Base-by-base conservation (phyloP, 805 yeast species). In the Yarrowia alimentaria region DNA sequence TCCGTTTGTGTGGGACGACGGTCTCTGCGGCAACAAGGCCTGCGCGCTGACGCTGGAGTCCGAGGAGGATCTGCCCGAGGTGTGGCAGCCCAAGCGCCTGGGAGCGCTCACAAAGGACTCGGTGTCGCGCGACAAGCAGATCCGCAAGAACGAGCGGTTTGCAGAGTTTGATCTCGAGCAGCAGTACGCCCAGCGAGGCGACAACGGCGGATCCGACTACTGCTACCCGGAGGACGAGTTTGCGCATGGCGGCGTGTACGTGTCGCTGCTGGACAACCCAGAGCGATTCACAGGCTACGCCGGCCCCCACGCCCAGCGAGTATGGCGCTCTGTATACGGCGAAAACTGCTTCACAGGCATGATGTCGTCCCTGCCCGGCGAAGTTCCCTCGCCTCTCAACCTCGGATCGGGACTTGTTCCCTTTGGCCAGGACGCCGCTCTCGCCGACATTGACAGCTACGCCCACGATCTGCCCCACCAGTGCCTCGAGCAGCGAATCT, bases 201-300 rank as follows among this genome's bases (percentile, higher is more conserved):
- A 49, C 9, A 53, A 52, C 17, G 45, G 53, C 10, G 47, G 47
- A 9, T 40, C 47, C 13, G 56, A 60, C 58, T 70, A 72, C 53
- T 71, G 75, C 53, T 63, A 67, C 37, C 74, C 74, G 1, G 75
- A 70, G 37, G 75, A 72, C 52, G 71, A 66, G 55, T 33, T 38
- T 25, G 63, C 59, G 3, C 59, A 61, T 7, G 62, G 62, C 1
- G 74, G 74, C 10, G 96, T 88, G 1, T 83, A 83, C 60, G 95
- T 93, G 21, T 88, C 90, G 61, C 74, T 93, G 52, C 73, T 83
- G 16, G 86, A 85, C 51, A 94, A 94, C 62, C 96, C 96, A 0
- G 99, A 93, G 67, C 74, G 98, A 61, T 93, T 86, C 69, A 94
- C 99, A 0, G 99, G 99, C 0, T 93, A 93, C 62, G 85, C 89